Evolutionary conservation across 768 basidiomycete species (phyloP).

Genomic region (Russula abietina): DNA sequence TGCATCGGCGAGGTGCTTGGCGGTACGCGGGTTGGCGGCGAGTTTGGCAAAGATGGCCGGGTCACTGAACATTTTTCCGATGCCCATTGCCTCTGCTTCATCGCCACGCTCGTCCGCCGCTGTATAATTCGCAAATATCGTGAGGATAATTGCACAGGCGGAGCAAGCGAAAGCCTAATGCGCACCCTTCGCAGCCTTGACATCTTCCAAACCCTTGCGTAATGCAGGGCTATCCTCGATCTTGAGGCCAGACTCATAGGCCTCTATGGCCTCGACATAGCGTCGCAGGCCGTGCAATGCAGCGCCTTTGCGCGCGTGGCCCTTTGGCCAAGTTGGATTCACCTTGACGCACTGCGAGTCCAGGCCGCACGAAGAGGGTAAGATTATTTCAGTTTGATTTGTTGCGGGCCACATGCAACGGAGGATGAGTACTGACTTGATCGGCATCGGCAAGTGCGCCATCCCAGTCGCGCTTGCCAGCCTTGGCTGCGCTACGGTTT

Average conservation of each 20-base stretch:
- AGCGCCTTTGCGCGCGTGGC: conserved; percentile 87
- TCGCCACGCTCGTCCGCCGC: conserved; percentile 37
- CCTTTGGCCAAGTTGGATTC: conserved; percentile 82
- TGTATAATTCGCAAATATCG: conserved; percentile 6
- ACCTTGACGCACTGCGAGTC: conserved; percentile 66
- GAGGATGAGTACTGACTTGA: conserved; percentile 49
- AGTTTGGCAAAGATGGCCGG: conserved; percentile 80
- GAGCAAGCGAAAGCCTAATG: background rate
- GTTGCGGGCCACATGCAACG: background rate
- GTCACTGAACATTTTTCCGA: conserved; percentile 77
- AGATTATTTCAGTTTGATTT: background rate
- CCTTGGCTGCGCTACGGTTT: conserved; percentile 85
- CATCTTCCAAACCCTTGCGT: conserved; percentile 84
- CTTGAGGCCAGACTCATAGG: conserved; percentile 77
- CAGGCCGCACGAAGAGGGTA: background rate
- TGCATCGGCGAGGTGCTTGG: conserved; percentile 78
- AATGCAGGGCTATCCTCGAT: conserved; percentile 77
- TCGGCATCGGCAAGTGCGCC: conserved; percentile 85
- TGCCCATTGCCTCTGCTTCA: conserved; percentile 48
- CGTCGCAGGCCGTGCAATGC: conserved; percentile 77
- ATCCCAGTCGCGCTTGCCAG: conserved; percentile 74
- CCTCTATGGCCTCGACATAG: conserved; percentile 78
- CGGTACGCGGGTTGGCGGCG: conserved; percentile 79
- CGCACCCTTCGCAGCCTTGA: conserved; percentile 75
- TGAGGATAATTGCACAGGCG: background rate